Evolutionary conservation across 352 stramenopile genomes (phyloP).

Genomic region (Phytophthora niederhauseri): DNA sequence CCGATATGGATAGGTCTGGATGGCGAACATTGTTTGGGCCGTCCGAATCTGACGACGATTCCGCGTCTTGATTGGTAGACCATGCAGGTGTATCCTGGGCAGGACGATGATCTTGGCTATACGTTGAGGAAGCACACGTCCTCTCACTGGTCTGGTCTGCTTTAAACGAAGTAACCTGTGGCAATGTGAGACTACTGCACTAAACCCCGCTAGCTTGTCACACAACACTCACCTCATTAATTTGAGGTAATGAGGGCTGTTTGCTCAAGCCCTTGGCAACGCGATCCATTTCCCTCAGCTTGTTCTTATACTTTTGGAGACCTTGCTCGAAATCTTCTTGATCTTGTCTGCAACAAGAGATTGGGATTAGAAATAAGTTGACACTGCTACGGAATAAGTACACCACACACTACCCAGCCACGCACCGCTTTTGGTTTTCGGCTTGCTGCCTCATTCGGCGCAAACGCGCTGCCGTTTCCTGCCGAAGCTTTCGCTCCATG

Average conservation of each 20-base stretch:
- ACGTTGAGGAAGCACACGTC: not conserved
- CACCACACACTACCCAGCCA: not conserved
- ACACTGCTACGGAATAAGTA: not conserved
- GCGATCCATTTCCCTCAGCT: constrained; percentile 63
- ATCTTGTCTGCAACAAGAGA: constrained; percentile 41
- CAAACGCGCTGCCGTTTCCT: constrained; percentile 57
- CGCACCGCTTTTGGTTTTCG: constrained; percentile 55
- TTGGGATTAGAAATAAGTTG: not conserved
- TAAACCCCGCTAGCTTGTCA: not conserved
- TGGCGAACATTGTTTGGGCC: not conserved
- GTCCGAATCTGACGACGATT: constrained; percentile 19
- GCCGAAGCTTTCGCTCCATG: constrained; percentile 48
- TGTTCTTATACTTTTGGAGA: constrained; percentile 59
- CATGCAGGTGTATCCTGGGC: constrained; percentile 2
- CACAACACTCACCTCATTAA: constrained; percentile 14
- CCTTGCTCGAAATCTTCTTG: constrained; percentile 57
- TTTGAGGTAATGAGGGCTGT: constrained; percentile 5
- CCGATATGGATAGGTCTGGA: constrained; percentile 1
- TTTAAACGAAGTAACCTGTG: constrained; percentile 4
- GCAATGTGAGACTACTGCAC: not conserved
- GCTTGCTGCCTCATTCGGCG: constrained; percentile 45
- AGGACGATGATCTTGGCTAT: constrained; percentile 8
- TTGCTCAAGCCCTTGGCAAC: constrained; percentile 56
- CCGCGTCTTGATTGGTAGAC: constrained; percentile 12
- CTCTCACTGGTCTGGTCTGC: constrained; percentile 3